A percentile compares a stretch with the other conserved stretches of the same genome.
These are phyloP conservation scores for Termitomyces sp. DNA, from an alignment of 768 basidiomycete species.

Conservation along the genomic window DNA sequence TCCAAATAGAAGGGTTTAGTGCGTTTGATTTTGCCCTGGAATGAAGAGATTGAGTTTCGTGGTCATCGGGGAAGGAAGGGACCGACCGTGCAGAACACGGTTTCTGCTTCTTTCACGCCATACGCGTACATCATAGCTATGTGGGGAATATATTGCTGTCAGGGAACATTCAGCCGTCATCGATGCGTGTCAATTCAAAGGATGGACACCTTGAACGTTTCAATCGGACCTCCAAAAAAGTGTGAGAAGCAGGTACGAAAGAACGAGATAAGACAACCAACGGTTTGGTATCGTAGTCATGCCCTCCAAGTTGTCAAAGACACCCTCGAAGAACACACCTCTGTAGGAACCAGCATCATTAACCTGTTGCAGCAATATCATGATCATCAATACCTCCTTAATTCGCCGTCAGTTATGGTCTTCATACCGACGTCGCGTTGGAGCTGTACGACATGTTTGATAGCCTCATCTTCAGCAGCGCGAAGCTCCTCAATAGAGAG, in stretches of 20 bases:
- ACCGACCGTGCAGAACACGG: conserved; percentile 41
- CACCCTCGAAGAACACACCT: conserved; percentile 59
- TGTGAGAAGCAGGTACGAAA: conserved; percentile 4
- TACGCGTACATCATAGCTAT: conserved; percentile 37
- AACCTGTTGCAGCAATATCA: neutral
- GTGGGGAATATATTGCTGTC: conserved; percentile 45
- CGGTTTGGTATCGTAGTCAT: conserved; percentile 53
- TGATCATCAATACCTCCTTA: conserved; percentile 28
- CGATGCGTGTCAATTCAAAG: neutral
- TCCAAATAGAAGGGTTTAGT: conserved; percentile 59
- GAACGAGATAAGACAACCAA: conserved; percentile 19
- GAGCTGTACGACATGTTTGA: conserved; percentile 47
- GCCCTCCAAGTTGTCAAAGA: conserved; percentile 64
- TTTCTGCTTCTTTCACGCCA: conserved; percentile 35
- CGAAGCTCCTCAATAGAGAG: conserved; percentile 41
- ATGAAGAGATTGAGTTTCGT: conserved; percentile 18
- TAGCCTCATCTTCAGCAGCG: conserved; percentile 48
- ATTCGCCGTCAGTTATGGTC: conserved; percentile 63
- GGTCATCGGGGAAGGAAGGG: neutral
- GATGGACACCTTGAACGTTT: conserved; percentile 44
- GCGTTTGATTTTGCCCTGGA: conserved; percentile 58
- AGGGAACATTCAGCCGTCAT: neutral
- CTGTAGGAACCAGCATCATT: conserved; percentile 25
- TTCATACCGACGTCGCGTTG: conserved; percentile 55
- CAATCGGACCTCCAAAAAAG: conserved; percentile 34